Conservation (phyloP, 1,139 yeast genomes). For the Suhomyces choctaworum region DNA sequence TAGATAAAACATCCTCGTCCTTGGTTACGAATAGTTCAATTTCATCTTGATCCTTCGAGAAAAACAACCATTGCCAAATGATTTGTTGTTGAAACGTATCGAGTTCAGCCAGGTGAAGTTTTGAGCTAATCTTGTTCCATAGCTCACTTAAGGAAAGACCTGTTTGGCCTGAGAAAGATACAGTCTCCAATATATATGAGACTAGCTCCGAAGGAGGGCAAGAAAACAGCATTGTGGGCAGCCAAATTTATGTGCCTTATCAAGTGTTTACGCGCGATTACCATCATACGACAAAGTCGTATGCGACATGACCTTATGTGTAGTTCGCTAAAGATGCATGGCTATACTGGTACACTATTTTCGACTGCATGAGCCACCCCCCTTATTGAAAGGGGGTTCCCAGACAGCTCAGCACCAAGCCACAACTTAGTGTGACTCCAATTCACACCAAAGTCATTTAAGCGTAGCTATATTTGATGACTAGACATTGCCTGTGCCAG, state of each 20-base stretch:
- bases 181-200: slow-evolving; percentile 27
- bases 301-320: slow-evolving; percentile 1
- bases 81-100: slow-evolving; percentile 40
- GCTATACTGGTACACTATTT: too few species aligned
- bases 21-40: slow-evolving; percentile 23
- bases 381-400: too few species aligned
- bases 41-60: slow-evolving; percentile 19
- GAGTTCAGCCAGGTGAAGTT: slow-evolving; percentile 21
- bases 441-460: too few species aligned
- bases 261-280: too few species aligned
- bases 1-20: slow-evolving; percentile 18
- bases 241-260: not conserved
- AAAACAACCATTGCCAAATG: slow-evolving; percentile 45
- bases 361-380: too few species aligned
- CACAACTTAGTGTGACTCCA: too few species aligned
- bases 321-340: too few species aligned
- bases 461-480: too few species aligned
- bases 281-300: slow-evolving; percentile 12
- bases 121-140: slow-evolving; percentile 29
- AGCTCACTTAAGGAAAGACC: slow-evolving; percentile 33
- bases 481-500: too few species aligned
- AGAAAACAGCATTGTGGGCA: slow-evolving; percentile 20
- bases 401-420: too few species aligned
- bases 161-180: slow-evolving; percentile 39
- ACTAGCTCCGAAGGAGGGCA: slow-evolving; percentile 28